These are phyloP conservation scores for Galerina marginata DNA, from an alignment of 768 basidiomycete genomes.

Conservation along the genomic window DNA sequence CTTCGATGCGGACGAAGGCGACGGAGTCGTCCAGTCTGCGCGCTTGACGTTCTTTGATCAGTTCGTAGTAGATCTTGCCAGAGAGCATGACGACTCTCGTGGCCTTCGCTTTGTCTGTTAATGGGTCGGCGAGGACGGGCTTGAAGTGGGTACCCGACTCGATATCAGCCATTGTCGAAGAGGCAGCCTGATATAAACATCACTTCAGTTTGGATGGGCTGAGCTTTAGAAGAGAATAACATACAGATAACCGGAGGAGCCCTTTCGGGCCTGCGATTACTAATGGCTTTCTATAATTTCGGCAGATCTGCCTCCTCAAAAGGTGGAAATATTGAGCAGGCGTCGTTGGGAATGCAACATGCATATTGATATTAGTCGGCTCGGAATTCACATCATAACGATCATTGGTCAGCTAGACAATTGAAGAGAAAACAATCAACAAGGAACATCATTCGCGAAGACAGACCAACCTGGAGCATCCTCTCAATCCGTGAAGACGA, in stretches of 20 bases:
- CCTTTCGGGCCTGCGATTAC: constrained; percentile 88
- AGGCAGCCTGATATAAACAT: constrained; percentile 60
- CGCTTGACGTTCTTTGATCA: constrained; percentile 69
- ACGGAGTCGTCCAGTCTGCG: constrained; percentile 54
- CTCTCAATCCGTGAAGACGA: constrained; percentile 88
- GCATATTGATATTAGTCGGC: constrained; percentile 76
- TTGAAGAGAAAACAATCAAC: not conserved
- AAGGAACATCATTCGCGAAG: not conserved
- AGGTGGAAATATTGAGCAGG: constrained; percentile 94
- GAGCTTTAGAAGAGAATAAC: constrained; percentile 24
- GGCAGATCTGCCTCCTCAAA: constrained; percentile 81
- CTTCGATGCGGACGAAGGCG: constrained; percentile 81
- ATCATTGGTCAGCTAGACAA: constrained; percentile 76
- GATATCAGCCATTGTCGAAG: constrained; percentile 70
- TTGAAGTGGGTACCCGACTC: constrained; percentile 64
- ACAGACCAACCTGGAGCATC: constrained; percentile 77
- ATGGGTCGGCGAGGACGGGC: constrained; percentile 66
- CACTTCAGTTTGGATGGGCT: not conserved
- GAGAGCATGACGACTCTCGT: constrained; percentile 75
- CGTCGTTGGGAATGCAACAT: constrained; percentile 85
- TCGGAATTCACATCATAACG: constrained; percentile 43
- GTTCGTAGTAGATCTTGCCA: constrained; percentile 90
- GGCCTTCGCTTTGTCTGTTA: constrained; percentile 40
- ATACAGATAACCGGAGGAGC: constrained; percentile 74
- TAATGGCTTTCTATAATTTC: constrained; percentile 88